phyloP scores from a whole-genome alignment of 306 rosid genomes.

The Purshia tridentata region DNA sequence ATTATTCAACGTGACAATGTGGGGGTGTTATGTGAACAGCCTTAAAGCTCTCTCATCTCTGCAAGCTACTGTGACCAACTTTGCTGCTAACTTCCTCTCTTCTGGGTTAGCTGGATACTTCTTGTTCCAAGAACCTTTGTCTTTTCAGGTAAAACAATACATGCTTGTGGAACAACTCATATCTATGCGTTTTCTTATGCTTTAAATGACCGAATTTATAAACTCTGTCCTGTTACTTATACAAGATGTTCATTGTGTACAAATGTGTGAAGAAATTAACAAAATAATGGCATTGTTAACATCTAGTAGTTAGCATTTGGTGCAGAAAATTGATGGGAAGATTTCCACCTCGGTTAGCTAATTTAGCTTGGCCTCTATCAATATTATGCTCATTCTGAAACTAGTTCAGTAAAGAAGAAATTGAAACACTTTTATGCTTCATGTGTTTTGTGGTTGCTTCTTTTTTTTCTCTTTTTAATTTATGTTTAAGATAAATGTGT shows the following conservation, averaged over 20 bases:
- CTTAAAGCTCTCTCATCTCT: slow-evolving; percentile 79
- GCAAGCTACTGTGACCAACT: slow-evolving; percentile 89
- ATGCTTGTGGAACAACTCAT: neutral
- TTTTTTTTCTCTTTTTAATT: neutral
- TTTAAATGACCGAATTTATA: neutral
- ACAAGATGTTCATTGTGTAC: neutral
- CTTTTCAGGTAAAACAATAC: slow-evolving; percentile 51
- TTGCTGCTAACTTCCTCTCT: slow-evolving; percentile 79
- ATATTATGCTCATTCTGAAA: neutral
- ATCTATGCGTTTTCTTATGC: no score
- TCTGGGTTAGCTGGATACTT: slow-evolving; percentile 83
- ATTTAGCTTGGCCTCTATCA: neutral
- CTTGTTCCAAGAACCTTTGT: slow-evolving; percentile 62
- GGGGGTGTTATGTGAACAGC: slow-evolving; percentile 86
- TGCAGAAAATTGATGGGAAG: neutral
- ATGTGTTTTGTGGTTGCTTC: neutral
- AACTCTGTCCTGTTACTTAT: neutral
- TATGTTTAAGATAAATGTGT: no score
- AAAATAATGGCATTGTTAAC: neutral
- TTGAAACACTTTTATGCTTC: neutral
- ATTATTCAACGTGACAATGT: slow-evolving; percentile 73
- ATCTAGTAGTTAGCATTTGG: neutral
- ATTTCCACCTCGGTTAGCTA: no score
- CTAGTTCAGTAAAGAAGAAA: neutral
- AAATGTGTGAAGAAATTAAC: neutral